phyloP scores from a whole-genome alignment of 805 yeast genomes.

The Lachancea cidri region DNA sequence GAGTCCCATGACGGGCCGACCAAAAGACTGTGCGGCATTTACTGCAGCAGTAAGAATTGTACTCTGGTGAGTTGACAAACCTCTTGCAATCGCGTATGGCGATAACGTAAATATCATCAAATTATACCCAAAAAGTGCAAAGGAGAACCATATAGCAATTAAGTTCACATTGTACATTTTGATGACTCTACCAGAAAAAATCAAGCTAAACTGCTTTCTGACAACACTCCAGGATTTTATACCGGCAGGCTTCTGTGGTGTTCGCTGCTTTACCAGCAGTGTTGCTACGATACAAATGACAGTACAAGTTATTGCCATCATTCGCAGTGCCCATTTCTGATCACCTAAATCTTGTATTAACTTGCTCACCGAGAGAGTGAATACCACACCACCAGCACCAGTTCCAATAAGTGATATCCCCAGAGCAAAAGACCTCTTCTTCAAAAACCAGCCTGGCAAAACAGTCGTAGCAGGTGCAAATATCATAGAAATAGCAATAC shows the following conservation, averaged over 20 bases:
- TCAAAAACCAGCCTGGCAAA: slow-evolving; percentile 67
- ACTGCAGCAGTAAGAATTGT: slow-evolving; percentile 42
- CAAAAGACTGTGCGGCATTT: slow-evolving; percentile 44
- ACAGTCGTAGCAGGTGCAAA: slow-evolving; percentile 55
- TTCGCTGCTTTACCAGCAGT: slow-evolving; percentile 43
- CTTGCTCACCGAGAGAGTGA: slow-evolving; percentile 38
- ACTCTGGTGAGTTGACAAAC: slow-evolving; percentile 40
- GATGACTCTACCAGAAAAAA: slow-evolving; percentile 34
- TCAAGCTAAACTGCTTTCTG: slow-evolving; percentile 28
- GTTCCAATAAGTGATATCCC: slow-evolving; percentile 48
- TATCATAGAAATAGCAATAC: slow-evolving; percentile 46
- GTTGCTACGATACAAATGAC: slow-evolving; percentile 36
- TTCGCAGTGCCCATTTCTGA: slow-evolving; percentile 44
- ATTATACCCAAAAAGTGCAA: slow-evolving; percentile 38
- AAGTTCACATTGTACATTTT: slow-evolving; percentile 30
- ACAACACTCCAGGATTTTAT: slow-evolving; percentile 23
- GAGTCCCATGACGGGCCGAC: slow-evolving; percentile 46
- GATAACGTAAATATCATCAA: slow-evolving; percentile 44
- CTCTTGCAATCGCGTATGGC: slow-evolving; percentile 44
- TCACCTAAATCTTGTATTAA: slow-evolving; percentile 39
- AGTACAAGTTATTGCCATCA: slow-evolving; percentile 40
- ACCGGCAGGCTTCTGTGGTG: slow-evolving; percentile 30
- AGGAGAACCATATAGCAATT: slow-evolving; percentile 35
- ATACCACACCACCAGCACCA: slow-evolving; percentile 48
- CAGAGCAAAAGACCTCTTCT: slow-evolving; percentile 51